Percentiles rank a stretch among this genome's conserved stretches.
Conservation (phyloP, 2,329 filamentous ascomycete genomes). For the Trichoderma cornu-damae region DNA sequence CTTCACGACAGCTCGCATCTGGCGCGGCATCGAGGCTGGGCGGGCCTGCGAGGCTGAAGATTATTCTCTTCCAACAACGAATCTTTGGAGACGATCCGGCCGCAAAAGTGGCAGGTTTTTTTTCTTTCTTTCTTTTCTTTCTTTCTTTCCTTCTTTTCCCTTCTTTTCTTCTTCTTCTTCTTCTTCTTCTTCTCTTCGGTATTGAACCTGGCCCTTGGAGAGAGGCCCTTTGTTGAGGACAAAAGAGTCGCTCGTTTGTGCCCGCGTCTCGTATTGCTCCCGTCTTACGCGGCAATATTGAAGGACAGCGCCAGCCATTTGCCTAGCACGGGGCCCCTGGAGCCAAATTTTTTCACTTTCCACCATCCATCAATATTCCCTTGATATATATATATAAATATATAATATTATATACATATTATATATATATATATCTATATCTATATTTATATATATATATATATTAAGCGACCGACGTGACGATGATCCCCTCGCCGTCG, state of each 20-base stretch:
- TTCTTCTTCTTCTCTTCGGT: too few relatives aligned
- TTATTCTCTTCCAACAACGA: not conserved
- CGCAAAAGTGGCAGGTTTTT: not conserved
- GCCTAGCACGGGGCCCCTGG: not conserved
- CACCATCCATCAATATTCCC: not conserved
- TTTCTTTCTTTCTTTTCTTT: too few relatives aligned
- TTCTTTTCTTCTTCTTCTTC: too few relatives aligned
- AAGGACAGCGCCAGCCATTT: constrained; percentile 4
- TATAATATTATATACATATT: too few relatives aligned
- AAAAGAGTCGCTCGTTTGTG: constrained; percentile 12
- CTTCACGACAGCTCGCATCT: constrained; percentile 4
- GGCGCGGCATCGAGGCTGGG: constrained; percentile 9
- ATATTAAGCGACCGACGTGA: not conserved
- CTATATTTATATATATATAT: too few relatives aligned
- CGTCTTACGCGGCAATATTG: constrained; percentile 13
- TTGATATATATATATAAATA: too few relatives aligned
- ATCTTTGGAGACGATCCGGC: not conserved
- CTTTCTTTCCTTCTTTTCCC: too few relatives aligned
- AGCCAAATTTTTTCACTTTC: not conserved
- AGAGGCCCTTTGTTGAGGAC: not conserved
- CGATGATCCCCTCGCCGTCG: constrained; percentile 5
- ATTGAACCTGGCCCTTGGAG: not conserved
- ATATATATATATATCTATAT: too few relatives aligned
- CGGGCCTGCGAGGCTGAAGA: constrained; percentile 16
- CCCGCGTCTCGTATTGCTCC: not conserved